A percentile compares a stretch with the other conserved stretches of the same genome.
Evolutionary conservation across 805 yeast genomes (phyloP).

Genomic region (Hanseniaspora meyeri): DNA sequence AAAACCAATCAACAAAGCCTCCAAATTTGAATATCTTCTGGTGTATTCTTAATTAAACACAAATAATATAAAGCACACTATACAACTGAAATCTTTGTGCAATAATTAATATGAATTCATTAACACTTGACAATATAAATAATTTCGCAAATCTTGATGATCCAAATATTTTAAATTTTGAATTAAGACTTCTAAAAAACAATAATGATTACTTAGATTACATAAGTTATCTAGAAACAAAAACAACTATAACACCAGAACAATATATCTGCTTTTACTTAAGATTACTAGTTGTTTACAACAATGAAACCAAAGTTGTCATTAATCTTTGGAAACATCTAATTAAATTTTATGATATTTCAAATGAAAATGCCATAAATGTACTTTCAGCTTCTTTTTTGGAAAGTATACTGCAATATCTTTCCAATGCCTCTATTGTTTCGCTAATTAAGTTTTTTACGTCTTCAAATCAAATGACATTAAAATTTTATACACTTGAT

Average conservation of each 20-base stretch:
- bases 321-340: constrained; percentile 1
- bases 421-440: neutral
- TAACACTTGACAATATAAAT: neutral
- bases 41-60: too few species aligned
- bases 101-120: neutral
- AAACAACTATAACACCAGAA: neutral
- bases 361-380: neutral
- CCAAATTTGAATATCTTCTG: too few species aligned
- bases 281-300: neutral
- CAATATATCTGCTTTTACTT: neutral
- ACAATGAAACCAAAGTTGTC: neutral
- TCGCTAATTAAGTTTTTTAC: neutral
- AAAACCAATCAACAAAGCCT: too few species aligned
- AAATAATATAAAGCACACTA: too few species aligned
- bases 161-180: neutral
- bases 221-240: neutral
- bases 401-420: neutral
- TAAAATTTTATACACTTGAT: neutral
- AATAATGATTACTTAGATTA: constrained; percentile 7
- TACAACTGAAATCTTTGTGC: neutral
- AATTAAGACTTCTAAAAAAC: constrained; percentile 4
- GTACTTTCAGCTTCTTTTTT: neutral
- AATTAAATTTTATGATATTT: neutral
- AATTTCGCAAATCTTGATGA: neutral
- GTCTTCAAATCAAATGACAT: neutral